phyloP scores from a whole-genome alignment of 2,329 filamentous ascomycete species.

The Monascus ruber region DNA sequence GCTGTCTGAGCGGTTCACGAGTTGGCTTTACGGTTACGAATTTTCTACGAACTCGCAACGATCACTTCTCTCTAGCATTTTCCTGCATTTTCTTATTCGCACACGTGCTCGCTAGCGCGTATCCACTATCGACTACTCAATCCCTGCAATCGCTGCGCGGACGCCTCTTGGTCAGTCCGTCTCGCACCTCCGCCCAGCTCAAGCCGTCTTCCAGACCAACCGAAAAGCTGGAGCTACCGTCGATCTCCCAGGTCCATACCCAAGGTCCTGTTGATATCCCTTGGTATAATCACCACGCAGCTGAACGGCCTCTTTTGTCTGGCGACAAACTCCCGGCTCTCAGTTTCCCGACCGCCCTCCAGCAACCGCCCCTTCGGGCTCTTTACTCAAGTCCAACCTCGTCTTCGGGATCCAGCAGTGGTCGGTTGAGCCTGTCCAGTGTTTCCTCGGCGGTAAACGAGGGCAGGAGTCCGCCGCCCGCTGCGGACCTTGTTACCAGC shows the following conservation, averaged over 20 bases:
- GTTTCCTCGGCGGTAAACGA: constrained; percentile 36
- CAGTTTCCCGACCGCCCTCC: constrained; percentile 54
- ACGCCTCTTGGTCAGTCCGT: constrained; percentile 2
- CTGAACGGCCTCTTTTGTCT: constrained; percentile 55
- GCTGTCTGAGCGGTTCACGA: too few relatives aligned
- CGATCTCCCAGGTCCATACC: constrained; percentile 71
- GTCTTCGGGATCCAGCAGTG: constrained; percentile 39
- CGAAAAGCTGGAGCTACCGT: constrained; percentile 92
- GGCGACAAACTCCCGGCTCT: constrained; percentile 63
- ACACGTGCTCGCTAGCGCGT: too few relatives aligned
- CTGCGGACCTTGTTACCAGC: constrained; percentile 42
- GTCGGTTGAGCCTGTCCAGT: constrained; percentile 46
- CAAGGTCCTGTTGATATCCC: constrained; percentile 61
- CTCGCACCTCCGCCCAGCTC: constrained; percentile 8
- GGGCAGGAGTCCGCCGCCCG: constrained; percentile 64
- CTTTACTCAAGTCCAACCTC: constrained; percentile 56
- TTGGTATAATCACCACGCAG: constrained; percentile 58
- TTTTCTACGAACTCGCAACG: constrained; percentile 5
- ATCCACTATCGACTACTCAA: background rate
- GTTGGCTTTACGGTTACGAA: too few relatives aligned
- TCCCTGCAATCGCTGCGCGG: background rate
- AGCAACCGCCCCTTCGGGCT: constrained; percentile 62
- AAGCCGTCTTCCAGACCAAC: constrained; percentile 38
- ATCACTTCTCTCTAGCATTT: constrained; percentile 8
- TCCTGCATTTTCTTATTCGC: background rate